Percentiles rank a stretch among this genome's conserved stretches.
These are phyloP conservation scores for Fusarium transvaalense DNA, from an alignment of 2,329 filamentous ascomycete genomes.

Conservation along the genomic window DNA sequence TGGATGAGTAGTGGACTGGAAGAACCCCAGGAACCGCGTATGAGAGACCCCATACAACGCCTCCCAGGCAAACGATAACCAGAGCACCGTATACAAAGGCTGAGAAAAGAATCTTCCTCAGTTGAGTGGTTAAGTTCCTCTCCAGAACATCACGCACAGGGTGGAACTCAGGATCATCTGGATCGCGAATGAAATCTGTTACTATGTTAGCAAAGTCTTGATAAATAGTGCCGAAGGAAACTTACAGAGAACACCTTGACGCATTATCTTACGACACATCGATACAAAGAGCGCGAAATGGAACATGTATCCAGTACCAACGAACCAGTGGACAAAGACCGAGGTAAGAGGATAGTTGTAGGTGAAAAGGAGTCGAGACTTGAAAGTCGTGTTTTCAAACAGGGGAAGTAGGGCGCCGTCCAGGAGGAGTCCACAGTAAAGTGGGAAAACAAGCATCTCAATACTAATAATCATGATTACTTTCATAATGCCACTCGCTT, in stretches of 20 bases:
- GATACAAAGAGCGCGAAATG: conserved; percentile 98
- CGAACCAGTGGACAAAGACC: conserved; percentile 98
- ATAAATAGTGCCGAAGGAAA: conserved; percentile 35
- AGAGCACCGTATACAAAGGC: conserved; percentile 94
- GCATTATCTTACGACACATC: conserved; percentile 98
- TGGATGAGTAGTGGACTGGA: conserved; percentile 93
- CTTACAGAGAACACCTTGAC: conserved; percentile 91
- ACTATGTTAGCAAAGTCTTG: conserved; percentile 23
- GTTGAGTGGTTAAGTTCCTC: conserved; percentile 89
- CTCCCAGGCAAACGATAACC: conserved; percentile 92
- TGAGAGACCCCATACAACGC: conserved; percentile 92
- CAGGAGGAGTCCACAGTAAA: conserved; percentile 93
- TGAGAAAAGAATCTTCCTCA: conserved; percentile 96
- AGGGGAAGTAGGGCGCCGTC: conserved; percentile 90
- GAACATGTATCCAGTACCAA: conserved; percentile 99
- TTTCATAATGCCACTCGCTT: conserved; percentile 97
- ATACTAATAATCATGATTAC: conserved; percentile 99
- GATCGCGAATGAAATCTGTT: conserved; percentile 93
- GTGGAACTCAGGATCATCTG: conserved; percentile 98
- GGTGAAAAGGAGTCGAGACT: conserved; percentile 83
- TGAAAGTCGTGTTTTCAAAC: conserved; percentile 83
- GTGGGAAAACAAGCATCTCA: conserved; percentile 96
- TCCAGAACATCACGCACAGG: conserved; percentile 97
- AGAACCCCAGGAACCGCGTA: conserved; percentile 77
- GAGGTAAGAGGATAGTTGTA: conserved; percentile 85